Base-by-base conservation (phyloP, 1,139 yeast species). In the Protomyces macrosporus region DNA sequence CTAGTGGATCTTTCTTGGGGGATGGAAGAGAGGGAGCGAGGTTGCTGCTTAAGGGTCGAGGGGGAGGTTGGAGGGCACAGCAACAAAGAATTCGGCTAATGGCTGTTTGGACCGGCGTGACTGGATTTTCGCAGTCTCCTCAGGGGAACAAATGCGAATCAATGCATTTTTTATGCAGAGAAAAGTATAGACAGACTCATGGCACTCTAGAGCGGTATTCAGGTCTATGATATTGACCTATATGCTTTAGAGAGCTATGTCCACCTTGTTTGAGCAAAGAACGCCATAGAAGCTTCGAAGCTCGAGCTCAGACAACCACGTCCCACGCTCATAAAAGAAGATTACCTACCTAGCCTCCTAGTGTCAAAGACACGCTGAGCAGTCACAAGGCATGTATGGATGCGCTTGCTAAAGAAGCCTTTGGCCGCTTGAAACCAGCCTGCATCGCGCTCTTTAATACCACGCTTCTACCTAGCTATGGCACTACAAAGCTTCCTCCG, bases 401-500 rank as follows among this genome's bases (percentile, higher is more conserved):
- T 50, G 60, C 36, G 45, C 30, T 30, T 30, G 48, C 50, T 34
- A 12, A 12, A 33, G 7, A 12, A 16, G 52, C 32, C 9, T 58
- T 58, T 23, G 42, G 36, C 33, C 32, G 23, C 9, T 30, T 58
- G 52, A 58, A 42, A 42, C 62, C 62, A 23, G 34, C 16, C 36
- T 58, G 62, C 23, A 50, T 58, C 23, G 33, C 55, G 16, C 62
- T 58, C 14, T 58, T 56, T 30, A 55, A 55, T 4, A 52, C 42
- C 23, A 45, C 51, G 23, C 53, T 58, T 12, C n/a, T 35, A 14
- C 48, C 42, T 1, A 6, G 16, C 32, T 42, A 42, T 42, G 48
- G 48, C 12, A 56, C 52, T 1, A 51, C 53, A 12, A 33, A 37
- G 34, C 53, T 51, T 9, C 14, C 45, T 14, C 48, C 33, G 12